Percentiles rank a stretch among this genome's conserved stretches.
Conservation (phyloP, 352 stramenopile species). For the Phytophthora tentaculata region DNA sequence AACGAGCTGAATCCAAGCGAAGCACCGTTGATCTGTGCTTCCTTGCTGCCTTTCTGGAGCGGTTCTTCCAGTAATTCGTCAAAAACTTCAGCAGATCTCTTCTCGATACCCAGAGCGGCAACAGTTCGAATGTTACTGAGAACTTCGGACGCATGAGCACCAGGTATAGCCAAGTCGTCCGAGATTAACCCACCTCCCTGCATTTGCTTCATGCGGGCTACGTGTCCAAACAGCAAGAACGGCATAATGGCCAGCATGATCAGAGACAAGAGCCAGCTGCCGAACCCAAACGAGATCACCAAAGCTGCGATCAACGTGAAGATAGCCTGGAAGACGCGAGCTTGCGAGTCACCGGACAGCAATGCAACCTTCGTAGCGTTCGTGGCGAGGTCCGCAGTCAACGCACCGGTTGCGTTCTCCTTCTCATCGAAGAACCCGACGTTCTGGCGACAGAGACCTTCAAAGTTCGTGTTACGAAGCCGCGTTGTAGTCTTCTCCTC, state of each 20-base stretch:
- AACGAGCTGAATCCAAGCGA: conserved; percentile 78
- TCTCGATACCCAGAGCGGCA: conserved; percentile 47
- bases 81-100: conserved; percentile 31
- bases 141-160: conserved; percentile 54
- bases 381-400: conserved; percentile 59
- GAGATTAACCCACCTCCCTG: conserved; percentile 22
- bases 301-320: conserved; percentile 63
- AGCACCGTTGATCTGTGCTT: conserved; percentile 51
- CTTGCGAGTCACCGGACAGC: conserved; percentile 60
- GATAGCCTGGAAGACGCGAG: conserved; percentile 45
- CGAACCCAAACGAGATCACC: conserved; percentile 66
- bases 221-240: conserved; percentile 53
- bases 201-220: conserved; percentile 49
- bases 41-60: conserved; percentile 31
- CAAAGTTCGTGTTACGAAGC: conserved; percentile 53
- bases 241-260: conserved; percentile 73
- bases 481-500: conserved; percentile 57
- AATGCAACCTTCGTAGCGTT: conserved; percentile 54
- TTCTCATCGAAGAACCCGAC: conserved; percentile 81
- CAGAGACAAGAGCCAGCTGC: conserved; percentile 73
- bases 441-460: conserved; percentile 44
- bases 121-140: conserved; percentile 61
- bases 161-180: conserved; percentile 38
- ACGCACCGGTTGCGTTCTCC: conserved; percentile 61
- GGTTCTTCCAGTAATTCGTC: conserved; percentile 32